Conservation (phyloP, 306 rosid species). For the Mimosa bimucronata region DNA sequence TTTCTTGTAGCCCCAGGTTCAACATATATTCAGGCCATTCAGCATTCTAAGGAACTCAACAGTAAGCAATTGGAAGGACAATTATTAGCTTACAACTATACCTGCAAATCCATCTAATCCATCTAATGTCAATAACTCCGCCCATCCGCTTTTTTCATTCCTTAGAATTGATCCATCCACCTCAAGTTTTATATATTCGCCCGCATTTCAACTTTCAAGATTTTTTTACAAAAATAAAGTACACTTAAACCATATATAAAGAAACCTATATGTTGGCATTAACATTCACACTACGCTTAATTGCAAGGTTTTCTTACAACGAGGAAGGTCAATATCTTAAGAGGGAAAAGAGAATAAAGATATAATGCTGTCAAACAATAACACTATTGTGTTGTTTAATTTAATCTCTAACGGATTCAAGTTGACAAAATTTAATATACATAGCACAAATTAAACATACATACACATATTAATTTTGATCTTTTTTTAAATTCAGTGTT, state of each 20-base stretch:
- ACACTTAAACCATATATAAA: not conserved
- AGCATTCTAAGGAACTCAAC: no score
- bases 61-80: no score
- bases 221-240: not conserved
- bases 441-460: not conserved
- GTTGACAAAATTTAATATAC: not conserved
- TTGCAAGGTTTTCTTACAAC: not conserved
- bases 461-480: not conserved
- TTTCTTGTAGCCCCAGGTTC: no score
- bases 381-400: not conserved
- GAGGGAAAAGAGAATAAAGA: not conserved
- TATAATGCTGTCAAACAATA: not conserved
- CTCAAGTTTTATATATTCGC: no score
- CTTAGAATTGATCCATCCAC: no score
- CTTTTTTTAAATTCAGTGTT: no score
- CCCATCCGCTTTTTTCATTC: no score
- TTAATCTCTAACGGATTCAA: not conserved
- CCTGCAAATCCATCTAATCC: no score
- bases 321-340: not conserved
- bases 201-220: not conserved
- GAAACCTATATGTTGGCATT: not conserved
- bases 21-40: no score
- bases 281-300: not conserved
- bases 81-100: no score
- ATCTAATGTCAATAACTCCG: no score